Evolutionary conservation across 192 early-diverging fungal species (phyloP).

Genomic region (Linnemannia hyalina): DNA sequence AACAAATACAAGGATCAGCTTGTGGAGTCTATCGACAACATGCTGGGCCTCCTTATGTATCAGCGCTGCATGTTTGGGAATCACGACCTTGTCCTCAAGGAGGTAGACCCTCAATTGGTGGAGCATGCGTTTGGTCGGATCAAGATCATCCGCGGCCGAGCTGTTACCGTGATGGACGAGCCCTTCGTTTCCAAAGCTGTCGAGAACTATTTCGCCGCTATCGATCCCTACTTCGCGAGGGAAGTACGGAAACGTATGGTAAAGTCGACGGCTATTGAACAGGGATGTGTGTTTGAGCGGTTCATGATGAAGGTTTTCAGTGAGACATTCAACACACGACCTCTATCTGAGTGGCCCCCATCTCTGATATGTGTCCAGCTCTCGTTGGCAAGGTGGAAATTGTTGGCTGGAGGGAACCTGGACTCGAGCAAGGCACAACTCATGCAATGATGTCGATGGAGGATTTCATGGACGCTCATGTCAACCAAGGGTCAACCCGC

Average conservation of each 20-base stretch:
- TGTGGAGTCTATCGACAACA: slow-evolving; percentile 24
- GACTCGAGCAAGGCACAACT: no score
- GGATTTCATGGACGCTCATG: slow-evolving; percentile 34
- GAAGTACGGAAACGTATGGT: slow-evolving; percentile 27
- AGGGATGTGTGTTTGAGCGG: slow-evolving; percentile 2
- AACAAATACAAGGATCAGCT: slow-evolving; percentile 2
- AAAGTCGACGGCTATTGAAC: slow-evolving; percentile 8
- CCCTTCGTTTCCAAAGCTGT: not conserved
- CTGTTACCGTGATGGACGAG: no score
- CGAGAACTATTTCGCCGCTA: slow-evolving; percentile 13
- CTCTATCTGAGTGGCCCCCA: no score
- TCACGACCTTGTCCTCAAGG: not conserved
- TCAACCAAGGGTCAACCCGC: slow-evolving; percentile 12
- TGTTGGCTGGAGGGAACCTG: no score
- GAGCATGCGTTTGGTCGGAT: no score
- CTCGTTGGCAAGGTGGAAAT: no score
- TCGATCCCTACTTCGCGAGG: slow-evolving; percentile 11
- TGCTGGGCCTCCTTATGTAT: slow-evolving; percentile 22
- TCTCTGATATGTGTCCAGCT: no score
- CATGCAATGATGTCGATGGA: not conserved
- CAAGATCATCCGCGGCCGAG: no score
- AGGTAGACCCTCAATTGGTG: no score
- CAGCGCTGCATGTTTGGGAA: slow-evolving; percentile 31
- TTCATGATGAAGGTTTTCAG: no score
- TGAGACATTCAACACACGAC: no score